Base-by-base conservation (phyloP, 2,329 filamentous ascomycete genomes). In the Arthrobotrys iridis region DNA sequence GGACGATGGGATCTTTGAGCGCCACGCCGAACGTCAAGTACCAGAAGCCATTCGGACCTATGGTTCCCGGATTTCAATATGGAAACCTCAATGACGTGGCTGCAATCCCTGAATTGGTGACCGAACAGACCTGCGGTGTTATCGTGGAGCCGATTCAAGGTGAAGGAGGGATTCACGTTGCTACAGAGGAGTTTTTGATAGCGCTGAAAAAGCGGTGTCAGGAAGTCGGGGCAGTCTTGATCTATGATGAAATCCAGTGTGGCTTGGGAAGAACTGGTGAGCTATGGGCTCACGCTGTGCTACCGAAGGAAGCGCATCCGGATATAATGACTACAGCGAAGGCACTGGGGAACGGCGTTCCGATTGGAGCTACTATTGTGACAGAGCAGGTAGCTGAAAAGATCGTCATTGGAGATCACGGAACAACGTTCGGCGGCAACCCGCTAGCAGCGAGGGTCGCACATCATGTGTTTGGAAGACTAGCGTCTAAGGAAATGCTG, bases 21-120 rank as follows among this genome's bases (percentile, higher is more conserved):
- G 95, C 95, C 8, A 99, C 95, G 3, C 95, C 93, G 52, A 99
- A 98, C 84, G 92, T 93, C 15, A 99, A 99, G 83, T 99, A 99
- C 83, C 95, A 99, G 84, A 88, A 90, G 79, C 95, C 95, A 0
- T 99, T 99, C 81, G 86, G 92, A 11, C 95, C 95, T 37, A 97
- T 99, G 93, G 85, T 99, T 0, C 94, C 95, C 0, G 95, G 95
- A 1, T 98, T 97, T 85, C 89, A 85, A 81, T 93, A 95, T 80
- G 94, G 93, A 60, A 90, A 85, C 5, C 96, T 90, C 85, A 98
- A 99, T 81, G 90, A 98, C 80, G 84, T 94, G 10, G 86, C 84
- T 1, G 89, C 85, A 13, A 87, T 99, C 62, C 84, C 89, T 15
- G 86, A 86, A 0, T 84, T 97, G 15, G 89, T 99, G 28, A 97